These are phyloP conservation scores for Microsporum audouinii DNA, from an alignment of 2,329 filamentous ascomycete genomes.

Conservation along the genomic window DNA sequence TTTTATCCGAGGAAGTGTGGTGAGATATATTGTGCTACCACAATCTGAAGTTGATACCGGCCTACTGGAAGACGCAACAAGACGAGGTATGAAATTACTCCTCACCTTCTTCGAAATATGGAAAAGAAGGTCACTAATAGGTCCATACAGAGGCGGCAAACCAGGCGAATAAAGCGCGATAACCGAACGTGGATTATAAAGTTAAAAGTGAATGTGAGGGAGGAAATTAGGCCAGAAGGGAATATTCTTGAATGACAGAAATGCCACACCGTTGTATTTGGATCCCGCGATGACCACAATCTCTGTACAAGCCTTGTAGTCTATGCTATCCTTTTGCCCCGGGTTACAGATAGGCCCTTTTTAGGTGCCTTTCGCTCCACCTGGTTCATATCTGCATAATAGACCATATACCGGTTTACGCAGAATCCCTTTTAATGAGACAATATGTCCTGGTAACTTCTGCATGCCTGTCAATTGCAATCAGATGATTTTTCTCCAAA, in stretches of 20 bases:
- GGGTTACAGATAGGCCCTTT: background rate
- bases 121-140: conserved; percentile 11
- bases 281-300: background rate
- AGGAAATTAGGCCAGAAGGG: background rate
- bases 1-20: conserved; percentile 87
- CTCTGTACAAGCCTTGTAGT: background rate
- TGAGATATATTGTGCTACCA: conserved; percentile 83
- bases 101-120: no score
- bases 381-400: background rate
- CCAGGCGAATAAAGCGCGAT: conserved; percentile 40
- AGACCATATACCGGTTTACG: background rate
- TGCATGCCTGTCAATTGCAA: background rate
- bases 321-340: background rate
- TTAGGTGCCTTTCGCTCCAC: background rate
- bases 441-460: background rate
- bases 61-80: conserved; percentile 78
- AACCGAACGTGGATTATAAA: conserved; percentile 6
- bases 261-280: background rate
- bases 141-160: conserved; percentile 37
- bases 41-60: conserved; percentile 72
- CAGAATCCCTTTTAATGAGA: background rate
- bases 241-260: background rate
- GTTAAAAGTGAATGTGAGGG: background rate
- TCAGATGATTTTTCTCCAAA: background rate
- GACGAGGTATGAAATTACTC: conserved; percentile 51